A percentile compares a stretch with the other conserved stretches of the same genome.
Evolutionary conservation across 371 early-diverging fungal species (phyloP).

Genomic region (Mortierella sp.): DNA sequence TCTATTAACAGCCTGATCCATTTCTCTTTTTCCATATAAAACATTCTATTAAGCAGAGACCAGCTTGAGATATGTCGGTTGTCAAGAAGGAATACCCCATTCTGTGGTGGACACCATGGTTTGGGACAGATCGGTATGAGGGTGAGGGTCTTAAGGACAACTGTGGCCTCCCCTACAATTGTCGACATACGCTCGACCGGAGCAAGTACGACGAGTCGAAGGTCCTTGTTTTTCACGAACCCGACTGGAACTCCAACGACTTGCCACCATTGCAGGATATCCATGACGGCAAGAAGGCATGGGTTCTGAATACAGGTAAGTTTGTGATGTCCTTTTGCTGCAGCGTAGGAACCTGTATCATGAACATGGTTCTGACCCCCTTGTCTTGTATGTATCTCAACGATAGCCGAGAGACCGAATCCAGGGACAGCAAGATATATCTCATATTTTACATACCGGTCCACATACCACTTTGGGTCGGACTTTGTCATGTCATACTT

Average conservation of each 20-base stretch:
- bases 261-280: constrained; percentile 23
- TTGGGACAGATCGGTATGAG: background rate
- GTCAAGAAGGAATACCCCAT: constrained; percentile 35
- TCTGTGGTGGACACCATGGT: constrained; percentile 40
- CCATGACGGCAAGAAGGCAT: constrained; percentile 16
- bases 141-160: constrained; percentile 7
- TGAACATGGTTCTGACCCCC: too few species aligned
- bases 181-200: constrained; percentile 21
- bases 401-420: too few species aligned
- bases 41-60: too few species aligned
- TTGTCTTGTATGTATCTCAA: too few species aligned
- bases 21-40: too few species aligned
- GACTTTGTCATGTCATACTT: too few species aligned
- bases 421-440: too few species aligned
- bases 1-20: too few species aligned
- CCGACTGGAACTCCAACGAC: constrained; percentile 10
- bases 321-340: background rate
- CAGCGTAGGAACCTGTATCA: too few species aligned
- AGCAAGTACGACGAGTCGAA: constrained; percentile 19
- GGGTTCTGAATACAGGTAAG: constrained; percentile 30
- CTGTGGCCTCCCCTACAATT: constrained; percentile 34
- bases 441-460: too few species aligned
- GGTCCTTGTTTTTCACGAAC: constrained; percentile 27
- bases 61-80: too few species aligned
- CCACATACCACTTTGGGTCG: too few species aligned